phyloP scores from a whole-genome alignment of 257 asterid species.

The Nyctanthes arbortristis region DNA sequence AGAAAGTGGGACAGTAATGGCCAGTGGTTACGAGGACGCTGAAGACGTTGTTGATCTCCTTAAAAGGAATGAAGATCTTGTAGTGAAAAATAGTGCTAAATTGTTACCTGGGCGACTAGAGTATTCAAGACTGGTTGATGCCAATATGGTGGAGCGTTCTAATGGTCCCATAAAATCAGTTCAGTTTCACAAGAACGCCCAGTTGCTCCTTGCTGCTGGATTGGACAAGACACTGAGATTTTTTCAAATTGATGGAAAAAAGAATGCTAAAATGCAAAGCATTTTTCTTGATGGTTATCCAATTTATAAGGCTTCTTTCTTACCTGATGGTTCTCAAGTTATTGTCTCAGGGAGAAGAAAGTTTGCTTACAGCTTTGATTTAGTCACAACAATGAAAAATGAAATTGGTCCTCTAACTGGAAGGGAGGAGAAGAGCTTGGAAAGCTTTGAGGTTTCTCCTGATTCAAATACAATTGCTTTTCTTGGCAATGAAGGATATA shows the following conservation, averaged over 20 bases:
- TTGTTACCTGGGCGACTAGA: slow-evolving; percentile 77
- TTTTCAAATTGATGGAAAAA: slow-evolving; percentile 89
- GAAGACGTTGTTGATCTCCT: slow-evolving; percentile 52
- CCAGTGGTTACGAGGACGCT: slow-evolving; percentile 36
- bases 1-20: slow-evolving; percentile 41
- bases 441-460: slow-evolving; percentile 89
- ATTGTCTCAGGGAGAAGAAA: slow-evolving; percentile 83
- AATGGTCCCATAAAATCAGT: slow-evolving; percentile 71
- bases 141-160: slow-evolving; percentile 64
- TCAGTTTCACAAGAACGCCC: slow-evolving; percentile 82
- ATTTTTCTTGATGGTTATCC: slow-evolving; percentile 86
- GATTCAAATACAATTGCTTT: slow-evolving; percentile 83
- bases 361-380: slow-evolving; percentile 77
- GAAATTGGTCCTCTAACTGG: slow-evolving; percentile 80
- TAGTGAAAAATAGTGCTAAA: slow-evolving; percentile 50
- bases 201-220: slow-evolving; percentile 90
- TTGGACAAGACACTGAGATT: slow-evolving; percentile 69
- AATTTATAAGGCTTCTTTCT: slow-evolving; percentile 73
- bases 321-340: slow-evolving; percentile 88
- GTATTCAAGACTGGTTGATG: slow-evolving; percentile 77
- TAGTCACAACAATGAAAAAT: slow-evolving; percentile 71
- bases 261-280: slow-evolving; percentile 74
- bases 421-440: slow-evolving; percentile 96
- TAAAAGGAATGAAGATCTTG: slow-evolving; percentile 66
- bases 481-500: slow-evolving; percentile 86